Evolutionary conservation across 768 basidiomycete species (phyloP).

Genomic region (Scleroderma citrinum): DNA sequence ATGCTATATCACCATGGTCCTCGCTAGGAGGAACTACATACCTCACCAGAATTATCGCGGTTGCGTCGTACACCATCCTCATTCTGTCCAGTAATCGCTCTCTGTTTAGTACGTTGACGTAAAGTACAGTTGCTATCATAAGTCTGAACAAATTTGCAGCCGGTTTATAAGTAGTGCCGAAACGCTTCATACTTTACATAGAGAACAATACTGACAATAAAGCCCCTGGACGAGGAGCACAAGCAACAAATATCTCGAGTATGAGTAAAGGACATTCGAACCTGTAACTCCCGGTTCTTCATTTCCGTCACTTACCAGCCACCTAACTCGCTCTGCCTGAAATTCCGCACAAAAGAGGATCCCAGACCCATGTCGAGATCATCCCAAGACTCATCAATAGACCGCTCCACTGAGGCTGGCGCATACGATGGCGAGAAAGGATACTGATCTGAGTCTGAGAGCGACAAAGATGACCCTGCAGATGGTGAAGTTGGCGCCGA

Average conservation of each 20-base stretch:
- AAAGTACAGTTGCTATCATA: no score
- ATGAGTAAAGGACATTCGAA: no score
- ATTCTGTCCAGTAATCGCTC: no score
- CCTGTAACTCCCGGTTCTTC: no score
- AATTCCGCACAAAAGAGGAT: slow-evolving; percentile 13
- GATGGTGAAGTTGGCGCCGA: slow-evolving; percentile 1
- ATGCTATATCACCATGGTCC: slow-evolving; percentile 8
- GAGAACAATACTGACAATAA: no score
- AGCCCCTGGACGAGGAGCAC: no score
- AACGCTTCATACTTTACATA: no score
- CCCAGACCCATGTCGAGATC: slow-evolving; percentile 9
- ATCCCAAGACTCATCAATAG: slow-evolving; percentile 16
- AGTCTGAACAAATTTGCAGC: no score
- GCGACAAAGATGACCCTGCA: not conserved
- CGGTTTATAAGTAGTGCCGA: no score
- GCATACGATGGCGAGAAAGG: not conserved
- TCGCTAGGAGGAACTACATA: slow-evolving; percentile 8
- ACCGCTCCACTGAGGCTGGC: not conserved
- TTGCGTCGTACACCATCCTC: slow-evolving; percentile 4
- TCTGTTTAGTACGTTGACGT: no score
- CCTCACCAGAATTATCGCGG: slow-evolving; percentile 5
- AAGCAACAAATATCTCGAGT: no score
- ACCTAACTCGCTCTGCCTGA: slow-evolving; percentile 2
- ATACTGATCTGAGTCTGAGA: not conserved
- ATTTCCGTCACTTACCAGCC: slow-evolving; percentile 3